These are phyloP conservation scores for Pyrenula massariospora DNA, from an alignment of 495 filamentous ascomycete species.

Conservation along the genomic window DNA sequence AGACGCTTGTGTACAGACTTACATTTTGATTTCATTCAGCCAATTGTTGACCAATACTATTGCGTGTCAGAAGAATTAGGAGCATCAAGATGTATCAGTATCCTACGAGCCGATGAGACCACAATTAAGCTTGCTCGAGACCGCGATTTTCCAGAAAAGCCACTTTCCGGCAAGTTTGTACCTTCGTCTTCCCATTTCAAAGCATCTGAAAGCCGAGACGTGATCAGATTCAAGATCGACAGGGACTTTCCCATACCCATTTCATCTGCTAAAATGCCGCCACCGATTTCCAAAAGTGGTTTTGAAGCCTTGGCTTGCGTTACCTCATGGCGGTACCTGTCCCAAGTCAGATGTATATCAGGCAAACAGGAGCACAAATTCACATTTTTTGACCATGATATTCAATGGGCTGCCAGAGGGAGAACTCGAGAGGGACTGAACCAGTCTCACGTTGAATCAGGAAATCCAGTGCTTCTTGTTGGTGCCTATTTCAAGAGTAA, in stretches of 20 bases:
- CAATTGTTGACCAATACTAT: constrained; percentile 6
- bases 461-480: constrained; percentile 4
- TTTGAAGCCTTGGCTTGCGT: not conserved
- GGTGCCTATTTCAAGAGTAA: not conserved
- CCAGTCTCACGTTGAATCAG: constrained; percentile 2
- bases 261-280: constrained; percentile 12
- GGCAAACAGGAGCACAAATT: not conserved
- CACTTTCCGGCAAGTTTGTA: not conserved
- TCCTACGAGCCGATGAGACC: constrained; percentile 1
- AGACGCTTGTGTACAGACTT: too few species aligned
- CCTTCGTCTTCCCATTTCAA: not conserved
- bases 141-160: not conserved
- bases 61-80: too few species aligned
- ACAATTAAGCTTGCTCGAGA: not conserved
- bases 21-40: constrained; percentile 4
- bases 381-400: not conserved
- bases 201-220: not conserved
- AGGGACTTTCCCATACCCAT: constrained; percentile 19
- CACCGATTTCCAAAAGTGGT: not conserved
- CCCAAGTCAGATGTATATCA: too few species aligned
- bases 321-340: not conserved
- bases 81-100: too few species aligned
- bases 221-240: constrained; percentile 10
- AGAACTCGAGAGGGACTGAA: not conserved
- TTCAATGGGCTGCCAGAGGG: constrained; percentile 1